These are phyloP conservation scores for Fusarium sp. DNA, from an alignment of 2,329 filamentous ascomycete species.

Conservation along the genomic window DNA sequence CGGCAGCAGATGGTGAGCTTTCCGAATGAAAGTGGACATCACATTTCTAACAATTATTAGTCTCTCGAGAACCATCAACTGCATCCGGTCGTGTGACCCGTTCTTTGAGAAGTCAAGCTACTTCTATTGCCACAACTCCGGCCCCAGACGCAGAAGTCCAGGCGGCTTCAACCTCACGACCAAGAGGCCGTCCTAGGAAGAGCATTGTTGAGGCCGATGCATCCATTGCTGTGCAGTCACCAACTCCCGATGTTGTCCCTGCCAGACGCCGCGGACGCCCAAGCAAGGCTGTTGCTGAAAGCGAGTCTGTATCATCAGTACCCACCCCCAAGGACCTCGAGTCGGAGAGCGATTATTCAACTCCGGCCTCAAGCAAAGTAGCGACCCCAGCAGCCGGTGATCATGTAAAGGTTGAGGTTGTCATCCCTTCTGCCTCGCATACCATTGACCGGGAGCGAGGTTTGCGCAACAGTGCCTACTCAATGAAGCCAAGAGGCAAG, in stretches of 20 bases:
- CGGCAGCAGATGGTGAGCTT: slow-evolving; percentile 34
- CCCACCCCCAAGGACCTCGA: slow-evolving; percentile 47
- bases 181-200: slow-evolving; percentile 45
- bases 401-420: slow-evolving; percentile 47
- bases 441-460: slow-evolving; percentile 46
- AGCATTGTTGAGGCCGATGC: slow-evolving; percentile 14
- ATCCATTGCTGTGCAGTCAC: slow-evolving; percentile 2
- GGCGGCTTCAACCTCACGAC: not conserved
- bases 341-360: slow-evolving; percentile 51
- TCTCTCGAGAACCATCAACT: slow-evolving; percentile 30
- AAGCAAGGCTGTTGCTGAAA: slow-evolving; percentile 36
- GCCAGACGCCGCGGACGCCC: slow-evolving; percentile 33
- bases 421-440: slow-evolving; percentile 34
- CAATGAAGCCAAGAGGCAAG: slow-evolving; percentile 61
- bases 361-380: slow-evolving; percentile 52
- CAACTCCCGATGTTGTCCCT: slow-evolving; percentile 4
- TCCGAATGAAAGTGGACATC: not conserved
- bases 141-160: not conserved
- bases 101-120: slow-evolving; percentile 34
- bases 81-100: slow-evolving; percentile 44
- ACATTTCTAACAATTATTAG: slow-evolving; percentile 20
- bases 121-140: slow-evolving; percentile 9
- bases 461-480: slow-evolving; percentile 58
- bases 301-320: slow-evolving; percentile 49
- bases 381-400: slow-evolving; percentile 50